phyloP scores from a whole-genome alignment of 2,329 filamentous ascomycete species.

The Epichloe baconii region DNA sequence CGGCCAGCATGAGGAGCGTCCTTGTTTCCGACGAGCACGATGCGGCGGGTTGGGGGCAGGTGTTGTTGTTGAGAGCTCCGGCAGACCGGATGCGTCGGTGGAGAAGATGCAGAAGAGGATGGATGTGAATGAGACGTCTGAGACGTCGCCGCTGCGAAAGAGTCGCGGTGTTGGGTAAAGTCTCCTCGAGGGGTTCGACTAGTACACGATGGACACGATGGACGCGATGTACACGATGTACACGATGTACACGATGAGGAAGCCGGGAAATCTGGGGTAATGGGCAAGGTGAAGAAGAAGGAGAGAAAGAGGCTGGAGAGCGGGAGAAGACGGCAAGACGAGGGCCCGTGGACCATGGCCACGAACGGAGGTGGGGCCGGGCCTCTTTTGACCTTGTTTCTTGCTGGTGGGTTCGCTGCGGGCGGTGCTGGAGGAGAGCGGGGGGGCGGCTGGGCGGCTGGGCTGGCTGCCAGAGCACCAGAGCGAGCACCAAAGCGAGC shows the following conservation, averaged over 20 bases:
- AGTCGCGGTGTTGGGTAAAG: background rate
- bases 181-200: no score
- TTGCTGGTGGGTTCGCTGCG: background rate
- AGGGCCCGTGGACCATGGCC: background rate
- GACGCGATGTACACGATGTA: no score
- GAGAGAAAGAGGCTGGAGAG: conserved; percentile 5
- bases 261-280: conserved; percentile 11
- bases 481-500: no score
- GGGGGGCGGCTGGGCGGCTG: no score
- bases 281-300: conserved; percentile 6
- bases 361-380: background rate
- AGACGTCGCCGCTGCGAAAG: background rate
- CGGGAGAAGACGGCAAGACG: background rate
- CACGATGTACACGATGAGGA: background rate
- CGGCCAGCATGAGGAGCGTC: conserved; percentile 42
- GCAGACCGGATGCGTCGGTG: background rate
- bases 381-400: background rate
- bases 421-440: no score
- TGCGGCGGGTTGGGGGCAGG: background rate
- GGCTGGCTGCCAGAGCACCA: no score
- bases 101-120: background rate
- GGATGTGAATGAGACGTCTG: background rate
- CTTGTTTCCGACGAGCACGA: conserved; percentile 10
- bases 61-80: background rate
- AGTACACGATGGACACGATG: background rate